Evolutionary conservation across 768 basidiomycete genomes (phyloP), one percentile per base, ranked within the genome.

Genomic region (Pisolithus sp.): DNA sequence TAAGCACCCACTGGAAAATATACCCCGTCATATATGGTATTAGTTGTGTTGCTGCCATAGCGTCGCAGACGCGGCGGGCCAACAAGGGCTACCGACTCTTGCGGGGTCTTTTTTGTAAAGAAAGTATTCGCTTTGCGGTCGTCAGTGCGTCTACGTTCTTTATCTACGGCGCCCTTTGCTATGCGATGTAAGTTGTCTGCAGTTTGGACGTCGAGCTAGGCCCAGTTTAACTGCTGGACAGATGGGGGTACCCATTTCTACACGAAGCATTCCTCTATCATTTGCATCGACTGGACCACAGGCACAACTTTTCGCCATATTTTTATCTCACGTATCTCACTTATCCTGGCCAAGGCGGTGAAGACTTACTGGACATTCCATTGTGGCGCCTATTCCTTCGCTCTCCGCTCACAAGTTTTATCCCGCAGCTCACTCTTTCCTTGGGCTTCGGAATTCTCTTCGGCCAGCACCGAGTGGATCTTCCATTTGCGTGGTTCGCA

Each of bases 221-320:
- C 50, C 53, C 37, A 53, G 39, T 46, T 41, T 48, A 30, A 9
- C 10, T 38, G 9, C 28, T 18, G 47, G 41, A 43, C 59, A 98
- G 95, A 46, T 99, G 96, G 94, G 96, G 96, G 17, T 76, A 86
- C 56, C 86, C 95, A 0, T 96, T 98, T 73, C 68, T 98, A 18
- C 76, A 88, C 50, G 89, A 98, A 65, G 85, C 96, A 1, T 98
- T 93, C 67, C 75, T 98, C 13, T 98, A 98, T 66, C 96, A 98
- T 59, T 71, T 91, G 9, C 81, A 85, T 56, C 82, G 96, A 18
- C 82, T 90, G 18, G 96, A 99, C 69, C 94, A 98, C 61, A 86
- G 95, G 50, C 96, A 98, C 69, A 99, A 99, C 67, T 98, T 99
- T 70, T 93, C 94, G 6, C 90, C 93, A 0, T 96, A 97, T 72